Base-by-base conservation (phyloP, 768 basidiomycete genomes). In the Lactarius pseudohatsudake region DNA sequence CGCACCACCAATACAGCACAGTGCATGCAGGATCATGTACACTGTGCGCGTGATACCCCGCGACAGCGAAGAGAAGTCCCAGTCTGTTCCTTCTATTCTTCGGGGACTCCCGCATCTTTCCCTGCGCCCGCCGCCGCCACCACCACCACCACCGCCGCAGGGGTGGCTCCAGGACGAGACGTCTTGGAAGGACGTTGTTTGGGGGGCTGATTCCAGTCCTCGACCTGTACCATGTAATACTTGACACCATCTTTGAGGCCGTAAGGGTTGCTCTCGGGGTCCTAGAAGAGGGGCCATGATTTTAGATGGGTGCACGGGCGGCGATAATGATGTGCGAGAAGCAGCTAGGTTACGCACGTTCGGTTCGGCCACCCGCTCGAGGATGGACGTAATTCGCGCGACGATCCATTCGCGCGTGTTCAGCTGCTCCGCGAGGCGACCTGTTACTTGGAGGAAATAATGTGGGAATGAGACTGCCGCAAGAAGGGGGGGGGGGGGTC, bases 341-440 rank as follows among this genome's bases (percentile, higher is more conserved):
- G 41, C 16, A 45, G 20, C 43, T 2, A 18, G 0, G 41, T 28
- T 32, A 75, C 85, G 65, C 72, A 93, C 93, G 79, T 85, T 86
- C 67, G 84, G 82, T 74, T 92, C 88, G 5, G 91, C 94, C 26
- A 96, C 85, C 13, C 88, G 86, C 74, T 96, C 94, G 1, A 89
- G 82, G 61, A 96, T 91, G n/a, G 87, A 89, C 0, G 90, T 92
- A 73, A 96, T 96, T 69, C 92, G 82, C 7, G 92, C 94, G 38
- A 96, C 94, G 70, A 95, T 90, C 94, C 93, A 98, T 77, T 98
- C 96, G 40, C 94, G 82, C 18, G 86, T 88, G 79, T 91, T 91
- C 69, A 96, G 79, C 75, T 94, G 91, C 72, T 97, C 95, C 20
- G 87, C 90, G 47, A 98, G 80, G 71, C 88, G 86, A 0, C 88